Percentiles rank a stretch among this genome's conserved stretches.
Evolutionary conservation across 2,329 filamentous ascomycete species (phyloP).

Genomic region (Penicillium expansum): DNA sequence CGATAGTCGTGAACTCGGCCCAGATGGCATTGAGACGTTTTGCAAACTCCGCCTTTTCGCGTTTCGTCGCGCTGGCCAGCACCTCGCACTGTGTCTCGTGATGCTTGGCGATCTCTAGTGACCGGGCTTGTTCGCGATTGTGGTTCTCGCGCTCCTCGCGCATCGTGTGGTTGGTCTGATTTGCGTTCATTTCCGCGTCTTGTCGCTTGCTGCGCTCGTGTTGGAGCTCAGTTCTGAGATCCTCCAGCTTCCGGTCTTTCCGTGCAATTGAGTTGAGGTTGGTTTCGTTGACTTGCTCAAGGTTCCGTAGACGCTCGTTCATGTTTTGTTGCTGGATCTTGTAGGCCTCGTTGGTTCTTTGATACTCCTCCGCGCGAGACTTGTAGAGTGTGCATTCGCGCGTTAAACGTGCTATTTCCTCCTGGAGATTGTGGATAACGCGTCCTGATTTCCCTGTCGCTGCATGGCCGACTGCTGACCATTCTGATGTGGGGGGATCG

Average conservation of each 20-base stretch:
- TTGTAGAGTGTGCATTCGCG: conserved; percentile 47
- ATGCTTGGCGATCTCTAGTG: conserved; percentile 41
- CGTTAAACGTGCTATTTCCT: conserved; percentile 50
- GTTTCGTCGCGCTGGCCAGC: conserved; percentile 39
- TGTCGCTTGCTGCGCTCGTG: conserved; percentile 42
- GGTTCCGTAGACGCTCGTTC: conserved; percentile 46
- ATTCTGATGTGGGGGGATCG: conserved; percentile 37
- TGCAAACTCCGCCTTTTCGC: conserved; percentile 42
- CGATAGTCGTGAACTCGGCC: conserved; percentile 35
- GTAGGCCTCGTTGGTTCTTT: conserved; percentile 46
- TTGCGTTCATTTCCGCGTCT: conserved; percentile 41
- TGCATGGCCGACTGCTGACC: conserved; percentile 52
- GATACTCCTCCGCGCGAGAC: conserved; percentile 47
- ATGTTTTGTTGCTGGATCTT: conserved; percentile 47
- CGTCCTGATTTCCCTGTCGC: conserved; percentile 51
- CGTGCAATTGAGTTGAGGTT: conserved; percentile 47
- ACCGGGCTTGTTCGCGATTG: conserved; percentile 38
- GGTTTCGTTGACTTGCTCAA: conserved; percentile 48
- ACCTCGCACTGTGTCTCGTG: conserved; percentile 45
- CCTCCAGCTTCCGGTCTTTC: conserved; percentile 50
- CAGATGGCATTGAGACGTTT: conserved; percentile 39
- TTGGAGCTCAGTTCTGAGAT: conserved; percentile 43
- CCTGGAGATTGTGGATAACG: conserved; percentile 51
- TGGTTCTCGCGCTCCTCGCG: conserved; percentile 41
- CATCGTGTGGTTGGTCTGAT: conserved; percentile 38